Evolutionary conservation across 2,329 filamentous ascomycete genomes (phyloP).

Genomic region (Penicillium freii): DNA sequence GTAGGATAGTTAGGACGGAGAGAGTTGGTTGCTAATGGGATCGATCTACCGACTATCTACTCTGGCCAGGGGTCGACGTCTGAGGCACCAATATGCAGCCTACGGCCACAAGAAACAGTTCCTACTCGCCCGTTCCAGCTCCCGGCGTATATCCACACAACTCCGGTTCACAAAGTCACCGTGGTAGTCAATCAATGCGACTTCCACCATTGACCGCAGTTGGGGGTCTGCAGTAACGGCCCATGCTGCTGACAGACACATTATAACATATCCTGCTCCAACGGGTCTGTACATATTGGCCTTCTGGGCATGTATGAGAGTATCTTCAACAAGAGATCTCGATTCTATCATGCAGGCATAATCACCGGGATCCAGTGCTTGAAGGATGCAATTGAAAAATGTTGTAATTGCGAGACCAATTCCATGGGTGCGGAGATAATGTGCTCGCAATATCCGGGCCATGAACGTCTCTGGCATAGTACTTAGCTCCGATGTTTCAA

Average conservation of each 20-base stretch:
- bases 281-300: conserved; percentile 32
- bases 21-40: no score
- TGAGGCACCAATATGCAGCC: no score
- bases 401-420: conserved; percentile 32
- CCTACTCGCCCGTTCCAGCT: conserved; percentile 12
- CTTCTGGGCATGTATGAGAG: conserved; percentile 28
- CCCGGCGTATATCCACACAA: background rate
- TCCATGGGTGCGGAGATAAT: conserved; percentile 35
- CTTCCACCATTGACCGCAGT: conserved; percentile 17
- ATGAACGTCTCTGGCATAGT: conserved; percentile 1
- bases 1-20: no score
- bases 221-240: conserved; percentile 20
- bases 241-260: conserved; percentile 31
- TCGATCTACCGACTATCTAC: no score
- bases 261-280: conserved; percentile 31
- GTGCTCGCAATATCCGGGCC: conserved; percentile 24
- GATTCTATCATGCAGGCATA: conserved; percentile 18
- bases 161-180: conserved; percentile 21
- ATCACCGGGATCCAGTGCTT: conserved; percentile 29
- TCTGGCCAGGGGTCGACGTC: no score
- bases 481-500: conserved; percentile 10
- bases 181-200: conserved; percentile 26
- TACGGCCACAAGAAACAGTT: background rate
- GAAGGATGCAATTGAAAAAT: conserved; percentile 35
- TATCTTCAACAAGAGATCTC: conserved; percentile 25